These are phyloP conservation scores for Candida odintsovae DNA, from an alignment of 805 yeast genomes.

Conservation along the genomic window DNA sequence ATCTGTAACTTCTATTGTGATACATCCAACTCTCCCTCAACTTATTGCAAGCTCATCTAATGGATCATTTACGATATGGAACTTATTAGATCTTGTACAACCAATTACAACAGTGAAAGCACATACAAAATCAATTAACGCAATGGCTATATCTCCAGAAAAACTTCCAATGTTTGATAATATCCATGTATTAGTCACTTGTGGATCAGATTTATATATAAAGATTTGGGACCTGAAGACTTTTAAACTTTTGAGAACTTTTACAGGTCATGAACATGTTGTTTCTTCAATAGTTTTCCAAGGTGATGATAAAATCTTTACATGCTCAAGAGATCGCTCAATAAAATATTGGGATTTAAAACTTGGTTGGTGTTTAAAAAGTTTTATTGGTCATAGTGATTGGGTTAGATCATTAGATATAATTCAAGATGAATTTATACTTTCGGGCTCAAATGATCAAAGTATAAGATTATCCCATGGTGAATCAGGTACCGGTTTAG, in stretches of 20 bases:
- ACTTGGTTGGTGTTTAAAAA: constrained; percentile 60
- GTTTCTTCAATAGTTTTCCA: constrained; percentile 60
- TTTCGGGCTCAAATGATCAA: constrained; percentile 79
- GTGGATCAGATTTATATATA: constrained; percentile 47
- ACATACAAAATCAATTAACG: constrained; percentile 66
- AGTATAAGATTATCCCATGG: constrained; percentile 63
- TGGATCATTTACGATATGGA: constrained; percentile 73
- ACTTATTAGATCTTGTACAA: constrained; percentile 48
- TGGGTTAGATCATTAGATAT: constrained; percentile 75
- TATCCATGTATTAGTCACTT: constrained; percentile 35
- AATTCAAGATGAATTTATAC: constrained; percentile 47
- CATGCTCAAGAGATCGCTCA: constrained; percentile 59
- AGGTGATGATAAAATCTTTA: constrained; percentile 40
- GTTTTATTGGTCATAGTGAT: constrained; percentile 76
- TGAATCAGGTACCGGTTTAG: constrained; percentile 59
- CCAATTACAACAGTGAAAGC: constrained; percentile 65
- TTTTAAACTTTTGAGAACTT: constrained; percentile 50
- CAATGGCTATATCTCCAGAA: constrained; percentile 49
- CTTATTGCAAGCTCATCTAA: constrained; percentile 59
- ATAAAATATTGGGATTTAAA: constrained; percentile 62
- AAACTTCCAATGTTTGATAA: constrained; percentile 19
- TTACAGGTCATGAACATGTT: constrained; percentile 85
- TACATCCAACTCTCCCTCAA: constrained; percentile 72
- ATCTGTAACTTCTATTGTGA: constrained; percentile 53
- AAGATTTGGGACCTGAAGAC: constrained; percentile 66